A percentile compares a stretch with the other conserved stretches of the same genome.
These are phyloP conservation scores for Cercospora sesami DNA, from an alignment of 2,329 filamentous ascomycete genomes.

Conservation along the genomic window DNA sequence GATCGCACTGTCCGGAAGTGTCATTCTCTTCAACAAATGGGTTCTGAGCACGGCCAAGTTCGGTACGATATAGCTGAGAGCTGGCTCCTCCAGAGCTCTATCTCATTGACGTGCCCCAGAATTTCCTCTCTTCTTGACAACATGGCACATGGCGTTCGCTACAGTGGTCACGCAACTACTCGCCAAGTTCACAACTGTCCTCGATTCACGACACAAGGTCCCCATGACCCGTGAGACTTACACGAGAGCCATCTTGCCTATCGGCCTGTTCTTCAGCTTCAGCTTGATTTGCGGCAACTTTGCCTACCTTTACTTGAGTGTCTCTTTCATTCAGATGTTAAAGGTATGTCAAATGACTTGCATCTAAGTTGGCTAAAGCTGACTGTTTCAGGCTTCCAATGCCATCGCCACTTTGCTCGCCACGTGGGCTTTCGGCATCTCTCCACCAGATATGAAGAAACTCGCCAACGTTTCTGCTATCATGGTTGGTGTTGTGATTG, in stretches of 20 bases:
- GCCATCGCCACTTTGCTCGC: constrained; percentile 89
- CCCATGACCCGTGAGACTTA: constrained; percentile 97
- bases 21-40: constrained; percentile 99
- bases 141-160: constrained; percentile 93
- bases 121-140: constrained; percentile 74
- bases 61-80: constrained; percentile 28
- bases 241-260: constrained; percentile 87
- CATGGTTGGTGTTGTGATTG: constrained; percentile 89
- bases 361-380: background rate
- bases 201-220: constrained; percentile 92
- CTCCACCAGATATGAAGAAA: constrained; percentile 79
- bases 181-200: constrained; percentile 81
- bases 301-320: constrained; percentile 91
- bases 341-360: constrained; percentile 54
- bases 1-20: constrained; percentile 88
- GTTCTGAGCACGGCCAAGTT: constrained; percentile 84
- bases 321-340: constrained; percentile 98
- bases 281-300: constrained; percentile 95
- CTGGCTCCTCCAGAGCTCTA: background rate
- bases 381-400: constrained; percentile 67
- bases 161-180: constrained; percentile 92
- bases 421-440: constrained; percentile 82
- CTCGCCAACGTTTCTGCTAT: constrained; percentile 93
- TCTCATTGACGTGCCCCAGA: constrained; percentile 42
- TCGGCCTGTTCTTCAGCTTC: constrained; percentile 92